Evolutionary conservation across 768 basidiomycete genomes (phyloP), one percentile per base, ranked within the genome.

Genomic region (Tubosaeta sp.): DNA sequence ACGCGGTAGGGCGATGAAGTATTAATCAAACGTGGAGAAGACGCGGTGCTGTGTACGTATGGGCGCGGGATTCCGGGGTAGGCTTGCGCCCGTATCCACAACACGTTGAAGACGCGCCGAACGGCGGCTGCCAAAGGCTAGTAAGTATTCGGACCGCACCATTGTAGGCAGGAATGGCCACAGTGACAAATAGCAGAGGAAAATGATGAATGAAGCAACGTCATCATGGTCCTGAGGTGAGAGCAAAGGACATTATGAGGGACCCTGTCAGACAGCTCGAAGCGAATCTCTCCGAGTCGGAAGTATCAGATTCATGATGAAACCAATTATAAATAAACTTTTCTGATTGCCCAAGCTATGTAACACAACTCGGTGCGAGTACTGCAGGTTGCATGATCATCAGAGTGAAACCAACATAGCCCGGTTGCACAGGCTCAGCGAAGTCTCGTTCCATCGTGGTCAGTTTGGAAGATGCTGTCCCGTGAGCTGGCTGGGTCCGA

Each of bases 31-130:
- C 22, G 48, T 26, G 50, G 33, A 42, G 48, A 22, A 44, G 13
- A n/a, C n/a, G 51, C 7, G 44, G 27, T 43, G 43, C 44, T 25
- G 35, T n/a, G 51, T 59, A 56, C 57, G 45, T 47, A 56, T 8
- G 34, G 32, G 16, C 9, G 37, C 16, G 35, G 6, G 43, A 11
- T 22, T 1, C 22, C 2, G 34, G 38, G 37, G 32, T 13, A 33
- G 10, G 32, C 12, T 33, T 11, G 12, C 32, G 12, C 10, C 32
- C 32, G 16, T 14, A 14, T 35, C 14, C 12, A 35, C 3, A 35
- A 25, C 38, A 39, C 17, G 38, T 39, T 39, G 38, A 19, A 37
- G n/a, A 16, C 39, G 10, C 14, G 39, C 5, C 12, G 10, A 16
- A 26, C 38, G 19, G 22, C 6, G 7, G n/a, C n/a, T 37, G 38